Percentiles rank a stretch among this genome's conserved stretches.
Conservation (phyloP, 1,139 yeast genomes). For the Lodderomyces pseudojiufengensis region DNA sequence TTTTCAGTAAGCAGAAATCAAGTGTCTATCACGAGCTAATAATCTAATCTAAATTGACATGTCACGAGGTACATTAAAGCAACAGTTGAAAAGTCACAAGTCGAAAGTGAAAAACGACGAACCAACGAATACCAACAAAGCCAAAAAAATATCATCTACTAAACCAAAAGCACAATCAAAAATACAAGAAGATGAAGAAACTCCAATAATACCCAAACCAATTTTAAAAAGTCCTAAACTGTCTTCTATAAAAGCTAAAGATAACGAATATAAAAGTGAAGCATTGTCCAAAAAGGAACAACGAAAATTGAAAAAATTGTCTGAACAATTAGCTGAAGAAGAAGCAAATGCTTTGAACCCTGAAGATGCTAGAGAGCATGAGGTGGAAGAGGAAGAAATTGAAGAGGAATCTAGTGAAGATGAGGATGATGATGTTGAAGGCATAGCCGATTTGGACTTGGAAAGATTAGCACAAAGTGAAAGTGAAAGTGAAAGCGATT, state of each 20-base stretch:
- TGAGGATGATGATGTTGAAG: slow-evolving; percentile 26
- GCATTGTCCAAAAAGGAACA: slow-evolving; percentile 60
- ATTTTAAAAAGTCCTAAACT: slow-evolving; percentile 8
- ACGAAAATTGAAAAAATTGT: slow-evolving; percentile 56
- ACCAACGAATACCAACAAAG: slow-evolving; percentile 11
- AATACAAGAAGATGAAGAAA: slow-evolving; percentile 7
- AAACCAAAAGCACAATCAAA: slow-evolving; percentile 10
- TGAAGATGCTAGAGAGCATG: slow-evolving; percentile 17
- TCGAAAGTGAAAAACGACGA: slow-evolving; percentile 22
- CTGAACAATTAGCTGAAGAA: slow-evolving; percentile 18
- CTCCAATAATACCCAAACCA: slow-evolving; percentile 7
- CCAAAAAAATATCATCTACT: slow-evolving; percentile 21
- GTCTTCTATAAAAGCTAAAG: slow-evolving; percentile 11
- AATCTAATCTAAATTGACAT: too few species aligned
- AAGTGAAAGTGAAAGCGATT: slow-evolving; percentile 36
- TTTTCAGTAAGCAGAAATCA: too few species aligned
- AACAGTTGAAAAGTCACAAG: slow-evolving; percentile 34
- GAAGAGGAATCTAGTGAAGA: slow-evolving; percentile 25
- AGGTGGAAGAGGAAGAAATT: slow-evolving; percentile 21
- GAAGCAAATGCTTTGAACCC: slow-evolving; percentile 20
- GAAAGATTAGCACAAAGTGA: slow-evolving; percentile 56
- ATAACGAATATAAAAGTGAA: slow-evolving; percentile 43
- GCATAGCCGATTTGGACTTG: slow-evolving; percentile 43
- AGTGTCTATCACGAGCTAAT: too few species aligned
- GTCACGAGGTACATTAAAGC: slow-evolving; percentile 32